These are phyloP conservation scores for Platanthera zijinensis DNA, from an alignment of 106 monocot species.

Conservation along the genomic window DNA sequence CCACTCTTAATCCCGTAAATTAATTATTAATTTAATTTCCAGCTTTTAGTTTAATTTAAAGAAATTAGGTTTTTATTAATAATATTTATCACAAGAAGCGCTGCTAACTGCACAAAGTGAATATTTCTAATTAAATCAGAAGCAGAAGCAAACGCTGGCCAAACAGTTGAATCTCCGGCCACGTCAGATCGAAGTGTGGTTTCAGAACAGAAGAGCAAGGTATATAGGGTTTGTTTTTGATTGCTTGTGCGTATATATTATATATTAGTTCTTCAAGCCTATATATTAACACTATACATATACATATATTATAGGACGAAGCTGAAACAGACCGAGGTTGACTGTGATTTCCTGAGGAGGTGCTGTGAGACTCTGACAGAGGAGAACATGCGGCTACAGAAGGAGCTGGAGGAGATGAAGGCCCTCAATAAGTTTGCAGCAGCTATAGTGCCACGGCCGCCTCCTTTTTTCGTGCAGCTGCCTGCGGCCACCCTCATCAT, in stretches of 20 bases:
- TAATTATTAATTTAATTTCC: too few relatives aligned
- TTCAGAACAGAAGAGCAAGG: constrained; percentile 34
- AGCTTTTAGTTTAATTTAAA: too few relatives aligned
- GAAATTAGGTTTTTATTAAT: too few relatives aligned
- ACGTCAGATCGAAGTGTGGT: constrained; percentile 30
- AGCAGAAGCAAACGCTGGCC: constrained; percentile 25
- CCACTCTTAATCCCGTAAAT: constrained; percentile 9
- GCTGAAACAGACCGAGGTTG: constrained; percentile 26
- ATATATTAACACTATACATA: too few relatives aligned
- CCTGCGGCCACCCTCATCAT: constrained; percentile 20
- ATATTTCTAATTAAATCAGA: constrained; percentile 5
- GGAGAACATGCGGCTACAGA: constrained; percentile 24
- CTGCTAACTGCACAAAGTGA: not conserved
- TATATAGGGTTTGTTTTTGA: not conserved
- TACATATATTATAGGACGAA: constrained; percentile 11
- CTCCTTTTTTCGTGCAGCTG: constrained; percentile 18
- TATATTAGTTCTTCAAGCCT: too few relatives aligned
- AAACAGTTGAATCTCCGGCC: constrained; percentile 29
- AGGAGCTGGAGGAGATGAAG: constrained; percentile 25
- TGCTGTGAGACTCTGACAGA: constrained; percentile 31
- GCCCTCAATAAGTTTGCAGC: constrained; percentile 14
- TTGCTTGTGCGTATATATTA: not conserved
- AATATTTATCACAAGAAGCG: too few relatives aligned
- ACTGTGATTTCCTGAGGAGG: constrained; percentile 32
- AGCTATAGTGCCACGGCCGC: not conserved